Evolutionary conservation across 257 asterid species (phyloP).

Genomic region (Salvia rosmarinus): DNA sequence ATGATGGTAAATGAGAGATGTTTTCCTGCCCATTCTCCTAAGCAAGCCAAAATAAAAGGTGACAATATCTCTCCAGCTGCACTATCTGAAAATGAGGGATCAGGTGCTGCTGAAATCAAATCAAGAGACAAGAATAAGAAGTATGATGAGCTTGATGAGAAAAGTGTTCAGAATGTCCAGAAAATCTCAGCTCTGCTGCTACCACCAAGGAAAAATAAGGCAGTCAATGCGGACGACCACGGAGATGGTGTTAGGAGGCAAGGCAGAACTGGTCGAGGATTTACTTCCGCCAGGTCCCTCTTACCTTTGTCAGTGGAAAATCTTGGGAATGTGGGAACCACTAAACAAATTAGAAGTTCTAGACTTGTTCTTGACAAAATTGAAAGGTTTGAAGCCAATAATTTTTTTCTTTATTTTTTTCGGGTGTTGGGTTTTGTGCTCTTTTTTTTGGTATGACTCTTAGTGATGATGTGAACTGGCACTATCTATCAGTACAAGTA

Average conservation of each 20-base stretch:
- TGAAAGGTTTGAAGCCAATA: conserved; percentile 60
- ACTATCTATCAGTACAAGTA: conserved; percentile 15
- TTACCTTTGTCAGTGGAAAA: conserved; percentile 69
- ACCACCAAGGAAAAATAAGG: conserved; percentile 82
- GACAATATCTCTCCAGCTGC: conserved; percentile 69
- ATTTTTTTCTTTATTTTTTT: not conserved
- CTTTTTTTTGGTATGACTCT: conserved; percentile 15
- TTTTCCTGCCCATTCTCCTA: conserved; percentile 69
- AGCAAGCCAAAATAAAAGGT: conserved; percentile 64
- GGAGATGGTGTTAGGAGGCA: conserved; percentile 82
- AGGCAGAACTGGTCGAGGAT: conserved; percentile 84
- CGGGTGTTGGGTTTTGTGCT: conserved; percentile 1
- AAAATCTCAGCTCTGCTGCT: conserved; percentile 76
- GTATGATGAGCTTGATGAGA: conserved; percentile 65
- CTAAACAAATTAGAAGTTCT: conserved; percentile 84
- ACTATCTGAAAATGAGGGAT: conserved; percentile 88
- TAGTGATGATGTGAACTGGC: conserved; percentile 21
- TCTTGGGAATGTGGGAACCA: conserved; percentile 71
- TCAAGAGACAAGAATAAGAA: conserved; percentile 65
- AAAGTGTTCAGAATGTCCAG: conserved; percentile 69
- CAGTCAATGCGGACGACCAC: conserved; percentile 50
- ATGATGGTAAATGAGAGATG: conserved; percentile 58
- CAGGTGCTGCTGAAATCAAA: conserved; percentile 75
- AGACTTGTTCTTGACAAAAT: conserved; percentile 75
- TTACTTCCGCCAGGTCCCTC: conserved; percentile 70